Conservation (phyloP, 2,329 filamentous ascomycete genomes). For the Hymenotorrendiella dingleyae region DNA sequence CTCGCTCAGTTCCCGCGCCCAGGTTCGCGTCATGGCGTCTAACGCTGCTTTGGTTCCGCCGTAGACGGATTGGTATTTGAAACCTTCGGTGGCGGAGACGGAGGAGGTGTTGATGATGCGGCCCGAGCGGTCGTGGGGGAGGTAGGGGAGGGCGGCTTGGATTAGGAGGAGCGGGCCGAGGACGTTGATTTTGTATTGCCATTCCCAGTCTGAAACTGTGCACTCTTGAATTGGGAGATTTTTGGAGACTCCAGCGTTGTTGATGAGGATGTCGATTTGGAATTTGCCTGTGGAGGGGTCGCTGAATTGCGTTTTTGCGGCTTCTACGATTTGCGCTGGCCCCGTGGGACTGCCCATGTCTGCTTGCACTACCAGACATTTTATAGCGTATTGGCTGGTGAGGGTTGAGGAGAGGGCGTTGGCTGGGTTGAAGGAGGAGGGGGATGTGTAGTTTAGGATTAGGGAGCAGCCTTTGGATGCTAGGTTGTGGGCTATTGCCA, state of each 20-base stretch:
- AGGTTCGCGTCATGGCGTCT: conserved; percentile 64
- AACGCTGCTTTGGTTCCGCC: conserved; percentile 62
- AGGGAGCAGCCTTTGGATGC: conserved; percentile 60
- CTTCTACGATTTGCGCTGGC: conserved; percentile 52
- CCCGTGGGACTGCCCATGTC: conserved; percentile 61
- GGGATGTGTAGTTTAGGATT: conserved; percentile 61
- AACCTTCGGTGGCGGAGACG: conserved; percentile 52
- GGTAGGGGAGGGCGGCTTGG: conserved; percentile 63
- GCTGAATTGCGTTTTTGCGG: conserved; percentile 53
- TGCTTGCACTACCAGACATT: conserved; percentile 59
- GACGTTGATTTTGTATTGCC: conserved; percentile 75
- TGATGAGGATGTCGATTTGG: conserved; percentile 77
- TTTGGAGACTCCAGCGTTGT: conserved; percentile 70
- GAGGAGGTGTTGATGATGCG: conserved; percentile 57
- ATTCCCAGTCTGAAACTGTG: conserved; percentile 58
- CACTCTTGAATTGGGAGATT: conserved; percentile 63
- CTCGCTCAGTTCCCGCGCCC: conserved; percentile 57
- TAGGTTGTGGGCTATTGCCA: conserved; percentile 58
- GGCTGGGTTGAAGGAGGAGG: conserved; percentile 48
- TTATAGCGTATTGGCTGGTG: conserved; percentile 49
- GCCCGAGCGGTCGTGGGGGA: conserved; percentile 62
- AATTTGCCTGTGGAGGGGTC: conserved; percentile 43
- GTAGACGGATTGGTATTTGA: conserved; percentile 54
- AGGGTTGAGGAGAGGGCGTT: conserved; percentile 52
- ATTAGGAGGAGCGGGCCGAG: conserved; percentile 73